phyloP scores from a whole-genome alignment of 192 early-diverging fungal species.

The Umbelopsis sp. region DNA sequence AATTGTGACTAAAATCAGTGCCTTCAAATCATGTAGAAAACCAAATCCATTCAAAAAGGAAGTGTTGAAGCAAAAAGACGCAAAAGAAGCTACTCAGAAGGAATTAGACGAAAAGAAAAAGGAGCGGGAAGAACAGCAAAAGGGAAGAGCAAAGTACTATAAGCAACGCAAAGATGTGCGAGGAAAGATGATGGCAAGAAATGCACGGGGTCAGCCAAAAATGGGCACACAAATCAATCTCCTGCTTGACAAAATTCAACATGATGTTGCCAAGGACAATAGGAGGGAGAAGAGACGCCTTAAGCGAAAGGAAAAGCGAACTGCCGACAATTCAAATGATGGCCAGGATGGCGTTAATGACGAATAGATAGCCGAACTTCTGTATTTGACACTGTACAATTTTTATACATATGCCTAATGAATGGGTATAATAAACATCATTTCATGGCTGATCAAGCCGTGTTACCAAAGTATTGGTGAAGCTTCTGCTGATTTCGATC shows the following conservation, averaged over 20 bases:
- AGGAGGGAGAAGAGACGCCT: slow-evolving; percentile 3
- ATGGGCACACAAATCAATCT: slow-evolving; percentile 39
- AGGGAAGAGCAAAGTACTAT: slow-evolving; percentile 33
- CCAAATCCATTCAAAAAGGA: slow-evolving; percentile 40
- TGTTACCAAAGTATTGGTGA: background rate
- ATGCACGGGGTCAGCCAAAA: slow-evolving; percentile 37
- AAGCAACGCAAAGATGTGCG: slow-evolving; percentile 30
- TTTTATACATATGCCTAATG: background rate
- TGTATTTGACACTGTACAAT: background rate
- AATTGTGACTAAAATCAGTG: background rate
- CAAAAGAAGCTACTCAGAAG: slow-evolving; percentile 14
- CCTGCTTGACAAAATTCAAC: slow-evolving; percentile 33
- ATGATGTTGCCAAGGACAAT: slow-evolving; percentile 17
- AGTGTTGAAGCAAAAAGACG: slow-evolving; percentile 16
- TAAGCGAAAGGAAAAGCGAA: background rate
- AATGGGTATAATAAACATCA: background rate
- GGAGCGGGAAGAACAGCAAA: slow-evolving; percentile 17
- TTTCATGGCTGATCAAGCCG: background rate
- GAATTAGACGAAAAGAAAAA: slow-evolving; percentile 20
- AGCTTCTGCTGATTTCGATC: background rate
- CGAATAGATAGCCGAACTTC: background rate
- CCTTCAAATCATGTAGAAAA: slow-evolving; percentile 13
- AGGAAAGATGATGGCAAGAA: slow-evolving; percentile 38
- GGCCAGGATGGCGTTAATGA: background rate
- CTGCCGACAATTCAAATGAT: background rate